Evolutionary conservation across 441 rosid species (phyloP), one percentile per base, ranked within the genome.

Genomic region (Metrosideros polymorpha): DNA sequence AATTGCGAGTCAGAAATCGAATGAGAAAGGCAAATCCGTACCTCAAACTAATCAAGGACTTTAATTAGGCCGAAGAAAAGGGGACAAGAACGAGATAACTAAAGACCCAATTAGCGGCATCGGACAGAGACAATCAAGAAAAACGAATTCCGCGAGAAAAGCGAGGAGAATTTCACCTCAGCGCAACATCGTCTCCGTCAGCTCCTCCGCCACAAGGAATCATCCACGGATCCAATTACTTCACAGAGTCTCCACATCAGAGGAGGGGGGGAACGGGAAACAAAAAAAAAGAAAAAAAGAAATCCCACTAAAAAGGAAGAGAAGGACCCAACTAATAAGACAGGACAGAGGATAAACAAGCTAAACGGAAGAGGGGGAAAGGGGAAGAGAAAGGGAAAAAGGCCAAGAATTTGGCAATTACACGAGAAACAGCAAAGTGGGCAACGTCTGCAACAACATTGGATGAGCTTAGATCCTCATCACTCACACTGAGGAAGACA

Each of bases 401-500:
- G 84, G 59, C 42, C 22, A 42, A 57, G 30, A 32, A 51, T 66
- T 66, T 66, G 79, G 79, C 22, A 66, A 66, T 66, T 66, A 66
- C 79, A 66, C 79, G 27, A 66, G 79, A 66, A 66, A 35, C 24
- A 19, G 79, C 79, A 12, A 66, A 35, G 47, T 66, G 79, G 79
- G 79, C 79, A 66, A 66, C 47, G 45, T 39, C 35, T 15, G 79
- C 79, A 22, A 51, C 71, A 77, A 56, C 83, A 75, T 54, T 75
- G 39, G 47, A 85, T 54, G 87, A 53, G 52, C 87, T 52, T 49
- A 47, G 55, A 75, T 85, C 87, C 66, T 85, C 87, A 76, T 85
- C 83, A 43, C 63, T 66, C 79, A 35, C 47, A 66, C 47, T 66
- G 79, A 66, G 79, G 61, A 10, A 10, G 45, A 66, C 0, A 66